Evolutionary conservation across 2,329 filamentous ascomycete species (phyloP), one percentile per base, ranked within the genome.

Genomic region (Fusarium citri): DNA sequence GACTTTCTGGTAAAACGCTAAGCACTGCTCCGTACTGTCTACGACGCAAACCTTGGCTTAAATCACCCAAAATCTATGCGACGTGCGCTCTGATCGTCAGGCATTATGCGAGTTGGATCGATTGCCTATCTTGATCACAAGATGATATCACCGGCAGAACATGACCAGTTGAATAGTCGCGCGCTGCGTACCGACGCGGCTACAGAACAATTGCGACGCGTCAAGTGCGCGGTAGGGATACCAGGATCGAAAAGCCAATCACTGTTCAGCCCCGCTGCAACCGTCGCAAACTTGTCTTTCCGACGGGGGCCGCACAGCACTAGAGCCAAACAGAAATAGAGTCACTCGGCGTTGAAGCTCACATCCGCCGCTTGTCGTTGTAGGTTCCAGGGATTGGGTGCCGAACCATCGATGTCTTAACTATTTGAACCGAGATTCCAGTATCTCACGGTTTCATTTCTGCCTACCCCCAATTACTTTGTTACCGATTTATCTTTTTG

Each of bases 251-350:
- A n/a, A n/a, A n/a, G n/a, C n/a, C 34, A 37, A 37, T 37, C 18
- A 12, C 18, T 6, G 18, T 2, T 11, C 3, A 37, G 34, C 1
- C 6, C 26, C 9, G 14, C 54, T 59, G 58, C 28, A 28, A n/a
- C 58, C 58, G 58, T 61, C 58, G 58, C 34, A 61, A 49, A n/a
- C 14, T 28, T 12, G 8, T 18, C n/a, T 37, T 59, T 59, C 25
- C 58, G 58, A 59, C 55, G 58, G 58, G 4, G 6, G 20, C 11
- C 6, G 7, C 7, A 3, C 2, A 7, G 2, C 7, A 9, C 43
- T 59, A 41, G 16, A 5, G 2, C 23, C 0, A 37, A 59, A 37
- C 12, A 22, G 14, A 20, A 12, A 57, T 25, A 57, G 12, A 5
- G 12, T n/a, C 8, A 4, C 0, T 20, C 8, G 25, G 16, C 7